Evolutionary conservation across 805 yeast genomes (phyloP).

Genomic region (Maudiozyma bulderi): DNA sequence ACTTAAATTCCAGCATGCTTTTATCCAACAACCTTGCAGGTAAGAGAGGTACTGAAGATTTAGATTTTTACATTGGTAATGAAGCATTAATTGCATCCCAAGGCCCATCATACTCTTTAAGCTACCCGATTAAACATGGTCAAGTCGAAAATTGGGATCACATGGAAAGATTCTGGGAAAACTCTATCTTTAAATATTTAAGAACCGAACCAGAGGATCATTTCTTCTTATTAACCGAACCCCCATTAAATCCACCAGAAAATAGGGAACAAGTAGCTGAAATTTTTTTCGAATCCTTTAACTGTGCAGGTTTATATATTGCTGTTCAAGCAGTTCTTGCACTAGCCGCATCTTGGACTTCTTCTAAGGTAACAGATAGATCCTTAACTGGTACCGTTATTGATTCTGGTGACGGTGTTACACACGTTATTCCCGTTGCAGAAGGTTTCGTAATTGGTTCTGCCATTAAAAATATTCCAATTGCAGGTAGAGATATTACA

Average conservation of each 20-base stretch:
- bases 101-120: constrained; percentile 78
- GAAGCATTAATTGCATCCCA: constrained; percentile 89
- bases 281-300: constrained; percentile 96
- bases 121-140: constrained; percentile 93
- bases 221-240: constrained; percentile 89
- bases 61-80: constrained; percentile 91
- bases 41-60: constrained; percentile 86
- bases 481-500: constrained; percentile 98
- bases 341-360: constrained; percentile 97
- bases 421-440: constrained; percentile 98
- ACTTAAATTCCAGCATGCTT: constrained; percentile 17
- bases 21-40: constrained; percentile 38
- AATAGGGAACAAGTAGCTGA: constrained; percentile 98
- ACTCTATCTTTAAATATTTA: constrained; percentile 88
- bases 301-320: constrained; percentile 95
- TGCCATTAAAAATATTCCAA: constrained; percentile 93
- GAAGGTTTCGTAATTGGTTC: constrained; percentile 98
- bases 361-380: constrained; percentile 88
- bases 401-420: constrained; percentile 98
- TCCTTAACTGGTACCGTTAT: constrained; percentile 97
- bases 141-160: constrained; percentile 99
- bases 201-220: constrained; percentile 99
- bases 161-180: constrained; percentile 99
- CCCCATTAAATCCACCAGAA: constrained; percentile 99
- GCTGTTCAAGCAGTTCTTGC: constrained; percentile 99